Evolutionary conservation across 495 filamentous ascomycete genomes (phyloP).

Genomic region (Achaetomiella virescens): DNA sequence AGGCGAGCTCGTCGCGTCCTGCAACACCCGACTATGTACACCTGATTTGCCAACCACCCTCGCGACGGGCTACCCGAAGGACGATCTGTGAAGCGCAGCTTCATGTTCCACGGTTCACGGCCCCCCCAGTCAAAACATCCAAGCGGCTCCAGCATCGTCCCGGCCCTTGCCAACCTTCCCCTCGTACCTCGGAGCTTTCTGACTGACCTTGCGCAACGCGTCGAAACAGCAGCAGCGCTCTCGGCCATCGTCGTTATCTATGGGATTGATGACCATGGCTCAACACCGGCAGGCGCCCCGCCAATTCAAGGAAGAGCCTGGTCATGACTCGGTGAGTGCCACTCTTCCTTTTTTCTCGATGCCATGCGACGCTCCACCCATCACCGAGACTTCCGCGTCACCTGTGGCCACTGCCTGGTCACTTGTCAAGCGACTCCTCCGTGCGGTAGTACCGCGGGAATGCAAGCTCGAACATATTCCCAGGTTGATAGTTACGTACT

Average conservation of each 20-base stretch:
- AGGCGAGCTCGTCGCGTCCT: background rate
- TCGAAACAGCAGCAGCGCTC: background rate
- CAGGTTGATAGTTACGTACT: background rate
- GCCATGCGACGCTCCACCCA: constrained; percentile 2
- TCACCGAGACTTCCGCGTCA: constrained; percentile 10
- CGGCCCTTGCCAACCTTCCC: background rate
- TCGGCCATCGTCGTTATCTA: constrained; percentile 17
- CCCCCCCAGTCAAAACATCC: background rate
- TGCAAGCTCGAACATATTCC: background rate
- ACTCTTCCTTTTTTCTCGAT: constrained; percentile 12
- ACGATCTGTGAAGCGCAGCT: constrained; percentile 18
- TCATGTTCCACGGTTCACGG: constrained; percentile 16
- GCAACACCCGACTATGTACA: background rate
- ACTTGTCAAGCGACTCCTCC: constrained; percentile 1
- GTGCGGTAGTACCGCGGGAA: constrained; percentile 6
- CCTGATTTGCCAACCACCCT: constrained; percentile 22
- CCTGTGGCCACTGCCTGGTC: background rate
- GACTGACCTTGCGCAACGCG: constrained; percentile 11
- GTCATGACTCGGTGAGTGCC: constrained; percentile 34
- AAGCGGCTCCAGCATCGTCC: background rate
- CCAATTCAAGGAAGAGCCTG: constrained; percentile 34
- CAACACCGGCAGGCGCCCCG: constrained; percentile 36
- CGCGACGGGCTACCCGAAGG: constrained; percentile 11
- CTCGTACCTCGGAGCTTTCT: background rate
- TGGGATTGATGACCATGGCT: constrained; percentile 36